A percentile compares a stretch with the other conserved stretches of the same genome.
Evolutionary conservation across 2,329 filamentous ascomycete species (phyloP).

Genomic region (Cytospora mali): DNA sequence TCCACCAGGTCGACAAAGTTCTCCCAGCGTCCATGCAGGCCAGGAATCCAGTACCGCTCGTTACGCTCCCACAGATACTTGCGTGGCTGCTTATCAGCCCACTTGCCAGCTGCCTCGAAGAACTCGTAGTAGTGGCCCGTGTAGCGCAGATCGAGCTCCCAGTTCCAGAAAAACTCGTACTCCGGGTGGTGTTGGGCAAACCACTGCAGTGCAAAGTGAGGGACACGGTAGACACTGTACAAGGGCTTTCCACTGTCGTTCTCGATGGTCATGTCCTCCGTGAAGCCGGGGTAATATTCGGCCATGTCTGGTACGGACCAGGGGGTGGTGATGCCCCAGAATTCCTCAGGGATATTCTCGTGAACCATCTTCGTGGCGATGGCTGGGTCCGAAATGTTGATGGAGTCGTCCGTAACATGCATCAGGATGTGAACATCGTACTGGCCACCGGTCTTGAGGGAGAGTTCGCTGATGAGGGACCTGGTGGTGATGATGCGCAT

Average conservation of each 20-base stretch:
- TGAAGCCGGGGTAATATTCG: slow-evolving; percentile 74
- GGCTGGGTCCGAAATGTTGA: slow-evolving; percentile 60
- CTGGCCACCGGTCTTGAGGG: slow-evolving; percentile 75
- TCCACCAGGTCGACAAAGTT: slow-evolving; percentile 69
- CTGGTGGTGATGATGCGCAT: slow-evolving; percentile 80
- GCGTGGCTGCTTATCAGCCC: slow-evolving; percentile 68
- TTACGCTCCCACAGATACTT: slow-evolving; percentile 75
- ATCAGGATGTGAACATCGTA: slow-evolving; percentile 80
- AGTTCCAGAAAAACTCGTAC: slow-evolving; percentile 84
- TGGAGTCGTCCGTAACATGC: slow-evolving; percentile 70
- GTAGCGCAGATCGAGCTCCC: slow-evolving; percentile 81
- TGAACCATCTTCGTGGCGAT: slow-evolving; percentile 53
- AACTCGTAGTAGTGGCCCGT: slow-evolving; percentile 83
- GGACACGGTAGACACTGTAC: slow-evolving; percentile 55
- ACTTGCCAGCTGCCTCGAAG: slow-evolving; percentile 64
- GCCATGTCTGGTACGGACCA: slow-evolving; percentile 77
- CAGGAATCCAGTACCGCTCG: slow-evolving; percentile 72
- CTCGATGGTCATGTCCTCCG: slow-evolving; percentile 69
- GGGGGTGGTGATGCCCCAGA: slow-evolving; percentile 71
- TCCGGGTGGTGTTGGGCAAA: slow-evolving; percentile 76
- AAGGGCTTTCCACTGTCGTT: slow-evolving; percentile 46
- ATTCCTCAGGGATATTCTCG: slow-evolving; percentile 52
- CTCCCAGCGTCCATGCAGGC: slow-evolving; percentile 66
- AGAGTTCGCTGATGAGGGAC: slow-evolving; percentile 76
- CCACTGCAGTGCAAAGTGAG: slow-evolving; percentile 60